These are phyloP conservation scores for Cyclotella distinguenda DNA, from an alignment of 108 stramenopile genomes.

Conservation along the genomic window DNA sequence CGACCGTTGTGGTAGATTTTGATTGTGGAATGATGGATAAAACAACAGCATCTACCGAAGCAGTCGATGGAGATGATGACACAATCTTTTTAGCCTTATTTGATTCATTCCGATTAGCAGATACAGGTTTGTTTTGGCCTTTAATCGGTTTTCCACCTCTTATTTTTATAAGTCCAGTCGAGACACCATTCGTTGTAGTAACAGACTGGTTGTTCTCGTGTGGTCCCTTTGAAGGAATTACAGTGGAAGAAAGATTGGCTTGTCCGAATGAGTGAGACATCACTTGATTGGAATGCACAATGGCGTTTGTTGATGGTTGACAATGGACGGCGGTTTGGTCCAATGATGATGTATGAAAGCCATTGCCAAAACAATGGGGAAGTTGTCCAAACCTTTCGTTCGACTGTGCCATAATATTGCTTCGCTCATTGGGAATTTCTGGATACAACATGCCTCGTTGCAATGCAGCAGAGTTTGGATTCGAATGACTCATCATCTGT, in stretches of 20 bases:
- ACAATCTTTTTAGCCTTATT: too few relatives aligned
- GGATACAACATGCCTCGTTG: too few relatives aligned
- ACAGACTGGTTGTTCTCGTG: not conserved
- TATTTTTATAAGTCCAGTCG: too few relatives aligned
- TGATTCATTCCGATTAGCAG: not conserved
- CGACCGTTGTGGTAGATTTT: too few relatives aligned
- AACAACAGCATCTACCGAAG: too few relatives aligned
- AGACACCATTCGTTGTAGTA: not conserved
- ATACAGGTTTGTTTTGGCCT: not conserved
- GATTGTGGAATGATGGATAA: too few relatives aligned
- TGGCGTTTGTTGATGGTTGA: not conserved
- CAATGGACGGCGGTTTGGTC: not conserved
- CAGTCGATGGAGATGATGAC: too few relatives aligned
- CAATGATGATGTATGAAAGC: not conserved
- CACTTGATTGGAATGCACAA: not conserved
- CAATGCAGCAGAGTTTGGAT: too few relatives aligned
- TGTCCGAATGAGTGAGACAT: not conserved
- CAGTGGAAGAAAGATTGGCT: not conserved
- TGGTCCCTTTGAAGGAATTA: not conserved
- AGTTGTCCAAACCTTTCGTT: not conserved
- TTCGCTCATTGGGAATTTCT: not conserved
- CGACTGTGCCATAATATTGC: not conserved
- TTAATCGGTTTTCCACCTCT: not conserved
- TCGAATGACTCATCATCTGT: too few relatives aligned
- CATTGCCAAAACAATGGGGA: not conserved